Percentiles rank a stretch among this genome's conserved stretches.
These are phyloP conservation scores for thale cress (Arabidopsis thaliana) DNA, from an alignment of 345 rosid genomes.

Conservation along the genomic window TAIR10.1 NC_003071.7:8695001-8695500, in stretches of 20 bases:
- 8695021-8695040: background rate
- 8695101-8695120: too few species aligned
- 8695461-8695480: slow-evolving; percentile 41
- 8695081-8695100: background rate
- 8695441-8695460: slow-evolving; percentile 45
- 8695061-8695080: background rate
- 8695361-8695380: background rate
- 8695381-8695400: background rate
- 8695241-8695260: background rate
- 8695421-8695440: slow-evolving; percentile 42
- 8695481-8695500: slow-evolving; percentile 39
- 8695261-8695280: background rate
- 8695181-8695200: background rate
- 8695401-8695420: slow-evolving; percentile 41
- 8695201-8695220: background rate
- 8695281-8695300: background rate
- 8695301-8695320: background rate
- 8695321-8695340: background rate
- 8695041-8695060: background rate
- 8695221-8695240: background rate
- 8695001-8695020: background rate
- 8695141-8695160: background rate
- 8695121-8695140: too few species aligned
- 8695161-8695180: background rate
- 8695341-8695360: background rate